Percentiles rank a stretch among this genome's conserved stretches.
Conservation (phyloP, 305 asterid genomes). For the Solanum hybrid region DNA sequence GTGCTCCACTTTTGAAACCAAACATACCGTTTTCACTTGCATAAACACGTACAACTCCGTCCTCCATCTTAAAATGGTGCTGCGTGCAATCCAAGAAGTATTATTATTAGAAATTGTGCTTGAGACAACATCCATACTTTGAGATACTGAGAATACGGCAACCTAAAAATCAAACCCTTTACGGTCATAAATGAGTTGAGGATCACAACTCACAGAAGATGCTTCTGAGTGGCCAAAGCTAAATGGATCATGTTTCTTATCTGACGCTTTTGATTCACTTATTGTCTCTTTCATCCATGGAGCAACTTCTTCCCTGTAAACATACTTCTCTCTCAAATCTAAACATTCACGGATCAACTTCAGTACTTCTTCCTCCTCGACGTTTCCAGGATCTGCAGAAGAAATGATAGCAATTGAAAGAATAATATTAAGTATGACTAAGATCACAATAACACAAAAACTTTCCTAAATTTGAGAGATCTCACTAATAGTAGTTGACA, state of each 20-base stretch:
- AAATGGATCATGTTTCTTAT: conserved; percentile 45
- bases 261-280: conserved; percentile 30
- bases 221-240: conserved; percentile 66
- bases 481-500: background rate
- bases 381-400: conserved; percentile 47
- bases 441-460: background rate
- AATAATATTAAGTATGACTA: background rate
- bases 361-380: conserved; percentile 83
- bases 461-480: background rate
- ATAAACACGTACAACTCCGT: conserved; percentile 79
- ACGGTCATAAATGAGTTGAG: conserved; percentile 6
- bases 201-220: conserved; percentile 62
- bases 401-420: conserved; percentile 4
- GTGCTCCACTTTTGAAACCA: conserved; percentile 12
- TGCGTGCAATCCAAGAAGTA: conserved; percentile 27
- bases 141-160: background rate
- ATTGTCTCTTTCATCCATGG: conserved; percentile 53
- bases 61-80: conserved; percentile 87
- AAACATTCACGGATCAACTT: conserved; percentile 73
- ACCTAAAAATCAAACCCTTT: background rate
- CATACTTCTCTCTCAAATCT: conserved; percentile 74
- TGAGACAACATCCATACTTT: background rate
- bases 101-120: conserved; percentile 17
- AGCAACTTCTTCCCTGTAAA: conserved; percentile 62
- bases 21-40: conserved; percentile 62